Percentiles rank a stretch among this genome's conserved stretches.
These are phyloP conservation scores for Fusarium keratoplasticum DNA, from an alignment of 2,329 filamentous ascomycete genomes.

Conservation along the genomic window DNA sequence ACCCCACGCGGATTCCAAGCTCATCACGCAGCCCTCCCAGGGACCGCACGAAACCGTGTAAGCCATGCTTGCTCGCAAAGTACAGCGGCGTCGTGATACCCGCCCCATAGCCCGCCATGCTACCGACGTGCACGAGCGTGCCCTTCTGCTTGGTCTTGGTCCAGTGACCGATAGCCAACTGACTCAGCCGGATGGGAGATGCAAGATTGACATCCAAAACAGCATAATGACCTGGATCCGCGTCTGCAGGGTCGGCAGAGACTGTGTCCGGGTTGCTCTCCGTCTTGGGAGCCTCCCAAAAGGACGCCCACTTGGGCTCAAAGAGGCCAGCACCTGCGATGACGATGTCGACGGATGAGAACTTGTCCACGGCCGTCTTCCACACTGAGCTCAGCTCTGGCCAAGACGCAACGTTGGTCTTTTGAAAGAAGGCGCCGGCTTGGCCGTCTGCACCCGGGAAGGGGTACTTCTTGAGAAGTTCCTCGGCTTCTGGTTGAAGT, in stretches of 20 bases:
- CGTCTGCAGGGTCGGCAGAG: conserved; percentile 44
- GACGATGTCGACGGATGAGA: conserved; percentile 51
- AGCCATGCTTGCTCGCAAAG: conserved; percentile 51
- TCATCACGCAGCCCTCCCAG: conserved; percentile 46
- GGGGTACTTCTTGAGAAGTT: conserved; percentile 48
- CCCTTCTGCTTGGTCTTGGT: conserved; percentile 45
- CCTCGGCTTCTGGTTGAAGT: conserved; percentile 50
- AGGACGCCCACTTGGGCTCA: conserved; percentile 51
- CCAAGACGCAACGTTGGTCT: conserved; percentile 53
- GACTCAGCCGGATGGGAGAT: conserved; percentile 52
- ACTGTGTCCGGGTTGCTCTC: conserved; percentile 43
- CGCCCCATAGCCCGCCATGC: conserved; percentile 48
- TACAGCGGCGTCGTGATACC: conserved; percentile 51
- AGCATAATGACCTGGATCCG: conserved; percentile 48
- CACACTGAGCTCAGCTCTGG: conserved; percentile 48
- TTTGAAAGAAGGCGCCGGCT: conserved; percentile 49
- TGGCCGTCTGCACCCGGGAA: conserved; percentile 30
- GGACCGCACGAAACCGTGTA: conserved; percentile 51
- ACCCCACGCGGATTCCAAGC: conserved; percentile 49
- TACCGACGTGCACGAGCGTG: conserved; percentile 49
- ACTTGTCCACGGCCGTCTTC: conserved; percentile 42
- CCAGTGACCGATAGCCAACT: conserved; percentile 54
- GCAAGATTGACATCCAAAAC: conserved; percentile 53
- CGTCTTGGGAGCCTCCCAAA: conserved; percentile 51
- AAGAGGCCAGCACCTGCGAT: conserved; percentile 53